phyloP scores from a whole-genome alignment of 495 filamentous ascomycete genomes.

The Melanomma pulvis-pyrius region DNA sequence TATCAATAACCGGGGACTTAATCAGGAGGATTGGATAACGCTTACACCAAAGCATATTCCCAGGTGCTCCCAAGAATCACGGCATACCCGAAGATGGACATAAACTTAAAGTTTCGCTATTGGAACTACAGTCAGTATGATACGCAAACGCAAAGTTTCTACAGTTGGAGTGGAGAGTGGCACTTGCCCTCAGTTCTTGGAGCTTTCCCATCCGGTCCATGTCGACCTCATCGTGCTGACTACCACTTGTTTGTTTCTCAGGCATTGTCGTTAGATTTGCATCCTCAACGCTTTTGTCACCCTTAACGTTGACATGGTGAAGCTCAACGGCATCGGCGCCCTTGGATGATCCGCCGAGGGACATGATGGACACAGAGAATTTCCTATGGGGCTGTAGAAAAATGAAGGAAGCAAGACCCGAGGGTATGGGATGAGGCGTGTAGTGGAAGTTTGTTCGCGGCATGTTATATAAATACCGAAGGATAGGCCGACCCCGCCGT shows the following conservation, averaged over 20 bases:
- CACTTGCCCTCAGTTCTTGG: constrained; percentile 38
- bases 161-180: constrained; percentile 36
- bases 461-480: too few relatives aligned
- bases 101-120: neutral
- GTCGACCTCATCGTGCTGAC: constrained; percentile 27
- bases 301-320: neutral
- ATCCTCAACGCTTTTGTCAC: neutral
- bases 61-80: neutral
- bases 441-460: too few relatives aligned
- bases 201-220: constrained; percentile 35
- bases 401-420: too few relatives aligned
- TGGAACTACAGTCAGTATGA: constrained; percentile 12
- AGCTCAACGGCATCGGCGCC: neutral
- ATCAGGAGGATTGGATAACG: neutral
- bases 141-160: constrained; percentile 39
- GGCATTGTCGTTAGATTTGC: neutral
- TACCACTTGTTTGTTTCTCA: neutral
- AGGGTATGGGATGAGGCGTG: too few relatives aligned
- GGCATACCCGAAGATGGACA: neutral
- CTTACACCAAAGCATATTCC: constrained; percentile 3
- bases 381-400: too few relatives aligned
- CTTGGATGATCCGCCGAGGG: neutral
- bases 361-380: neutral
- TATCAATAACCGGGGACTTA: neutral
- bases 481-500: too few relatives aligned